Evolutionary conservation across 164 flowering plant species (phyloP), one percentile per base, ranked within the genome.

Genomic region (Cinnamomum micranthum): DNA sequence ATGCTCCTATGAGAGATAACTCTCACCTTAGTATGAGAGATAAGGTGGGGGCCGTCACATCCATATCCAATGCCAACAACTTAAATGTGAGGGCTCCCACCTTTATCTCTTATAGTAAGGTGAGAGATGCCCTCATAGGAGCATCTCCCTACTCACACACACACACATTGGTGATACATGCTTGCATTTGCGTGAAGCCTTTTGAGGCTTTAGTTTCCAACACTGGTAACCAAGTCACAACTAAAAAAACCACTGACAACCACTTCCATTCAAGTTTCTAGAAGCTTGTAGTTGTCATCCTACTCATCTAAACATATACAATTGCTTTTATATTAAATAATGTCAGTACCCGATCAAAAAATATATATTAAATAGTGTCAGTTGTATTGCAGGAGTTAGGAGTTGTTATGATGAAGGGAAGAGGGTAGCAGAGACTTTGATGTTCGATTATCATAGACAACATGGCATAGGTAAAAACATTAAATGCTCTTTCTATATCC

Each of bases 361-460:
- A 41, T 6, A 41, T 15, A 11, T 25, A 23, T 25, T 65, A 14
- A 25, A 28, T 28, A 31, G 15, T 67, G 41, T 67, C 33, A 19
- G 23, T 6, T 35, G 41, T n/a, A 51, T 55, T 77, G 15, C 75
- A 90, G 94, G 94, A 69, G 94, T 90, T 50, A 77, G 94, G 72
- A 89, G 94, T 79, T 90, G 95, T 81, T 91, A 91, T 77, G 96
- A 91, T 74, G 96, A 91, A 82, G 96, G 96, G 62, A 91, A 91
- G 73, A 90, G 94, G 75, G 96, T 91, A 3, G 96, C 96, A 62
- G 96, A 91, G 80, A 91, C 94, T 22, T 77, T 90, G 84, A 91
- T 91, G 96, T 91, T 91, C 74, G 94, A 90, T 79, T 91, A 91
- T 79, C 94, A 91, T 74, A 86, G 96, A 77, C 96, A 91, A 72